Evolutionary conservation across 2,329 filamentous ascomycete species (phyloP), one percentile per base, ranked within the genome.

Genomic region (Eurotiales sp.): DNA sequence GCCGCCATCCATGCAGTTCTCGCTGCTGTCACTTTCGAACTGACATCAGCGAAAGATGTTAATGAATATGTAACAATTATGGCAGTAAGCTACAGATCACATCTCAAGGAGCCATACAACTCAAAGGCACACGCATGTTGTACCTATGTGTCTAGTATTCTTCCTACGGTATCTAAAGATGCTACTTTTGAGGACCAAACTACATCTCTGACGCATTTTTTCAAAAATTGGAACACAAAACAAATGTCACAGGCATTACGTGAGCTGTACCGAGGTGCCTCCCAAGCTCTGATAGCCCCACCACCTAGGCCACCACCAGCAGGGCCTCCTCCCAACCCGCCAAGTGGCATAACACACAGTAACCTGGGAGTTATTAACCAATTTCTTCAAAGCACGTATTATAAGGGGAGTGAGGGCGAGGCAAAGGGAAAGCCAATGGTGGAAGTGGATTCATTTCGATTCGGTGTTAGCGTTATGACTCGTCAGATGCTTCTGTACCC

Each of bases 401-500:
- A 55, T 36, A 25, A 46, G 15, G 17, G 21, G 1, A 8, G 6
- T 19, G 8, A 25, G n/a, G 17, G n/a, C 12, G 8, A 8, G 25
- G 27, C 14, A 46, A 11, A 21, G 19, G 10, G 14, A 29, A 44
- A 27, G 8, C 39, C 39, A 6, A 19, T 17, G 8, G n/a, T 56
- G 8, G 21, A 50, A 12, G 42, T 58, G 5, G 39, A 22, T 4
- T 21, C 25, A 8, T 58, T 53, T 21, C 34, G 46, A 27, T 56
- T 58, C 29, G 56, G 56, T 14, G 50, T 56, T n/a, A 53, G 44
- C 22, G 54, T 58, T 22, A 47, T 58, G 45, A 58, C 52, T 14
- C 45, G 54, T 15, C 56, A 58, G 46, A 55, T 53, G 42, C 37
- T 56, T 21, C 25, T 58, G n/a, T 58, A 58, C 40, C 47, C 47